Evolutionary conservation across 306 rosid genomes (phyloP).

Genomic region (Rosa persica): DNA sequence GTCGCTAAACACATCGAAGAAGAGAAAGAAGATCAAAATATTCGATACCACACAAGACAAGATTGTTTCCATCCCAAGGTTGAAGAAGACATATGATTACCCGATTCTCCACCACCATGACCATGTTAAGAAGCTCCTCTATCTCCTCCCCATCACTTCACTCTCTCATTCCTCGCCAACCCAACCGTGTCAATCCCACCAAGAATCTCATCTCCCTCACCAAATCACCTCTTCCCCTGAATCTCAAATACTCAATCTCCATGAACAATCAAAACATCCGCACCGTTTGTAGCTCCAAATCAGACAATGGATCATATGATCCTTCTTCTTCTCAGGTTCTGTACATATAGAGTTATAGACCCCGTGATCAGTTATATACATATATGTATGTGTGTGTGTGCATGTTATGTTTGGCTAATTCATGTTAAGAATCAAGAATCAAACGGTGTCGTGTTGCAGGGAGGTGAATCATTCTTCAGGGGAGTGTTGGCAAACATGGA

Average conservation of each 20-base stretch:
- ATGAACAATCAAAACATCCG: constrained; percentile 26
- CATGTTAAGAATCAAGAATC: constrained; percentile 5
- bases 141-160: constrained; percentile 5
- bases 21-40: not conserved
- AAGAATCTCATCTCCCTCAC: constrained; percentile 24
- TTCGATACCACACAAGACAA: no score
- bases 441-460: constrained; percentile 37
- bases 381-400: not conserved
- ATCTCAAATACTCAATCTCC: constrained; percentile 11
- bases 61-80: not conserved
- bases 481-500: constrained; percentile 71
- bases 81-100: constrained; percentile 2
- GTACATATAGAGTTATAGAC: not conserved
- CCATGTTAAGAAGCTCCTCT: constrained; percentile 14
- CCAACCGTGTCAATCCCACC: constrained; percentile 5
- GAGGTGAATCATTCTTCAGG: constrained; percentile 71
- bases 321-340: constrained; percentile 53
- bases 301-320: constrained; percentile 28
- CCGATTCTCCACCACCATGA: constrained; percentile 19
- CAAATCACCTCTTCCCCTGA: constrained; percentile 6
- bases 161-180: constrained; percentile 21
- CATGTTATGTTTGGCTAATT: not conserved
- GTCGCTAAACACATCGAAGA: not conserved
- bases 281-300: constrained; percentile 33
- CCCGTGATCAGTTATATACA: not conserved